A percentile compares a stretch with the other conserved stretches of the same genome.
These are phyloP conservation scores for Phialophora expanda DNA, from an alignment of 2,329 filamentous ascomycete species.

Conservation along the genomic window DNA sequence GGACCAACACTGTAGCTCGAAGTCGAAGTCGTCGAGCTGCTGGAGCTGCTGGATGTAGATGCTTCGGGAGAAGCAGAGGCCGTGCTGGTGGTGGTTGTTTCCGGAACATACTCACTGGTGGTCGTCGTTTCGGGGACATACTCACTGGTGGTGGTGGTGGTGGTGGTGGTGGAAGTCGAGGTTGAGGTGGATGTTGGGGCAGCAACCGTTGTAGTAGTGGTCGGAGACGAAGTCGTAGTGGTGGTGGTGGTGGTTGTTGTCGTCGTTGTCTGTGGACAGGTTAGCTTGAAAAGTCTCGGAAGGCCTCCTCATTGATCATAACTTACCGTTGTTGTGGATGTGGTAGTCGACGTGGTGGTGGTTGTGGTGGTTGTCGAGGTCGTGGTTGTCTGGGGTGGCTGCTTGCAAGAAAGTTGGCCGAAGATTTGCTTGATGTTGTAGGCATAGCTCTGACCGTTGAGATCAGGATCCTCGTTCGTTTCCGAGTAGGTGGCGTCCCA, in stretches of 20 bases:
- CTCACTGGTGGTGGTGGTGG: neutral
- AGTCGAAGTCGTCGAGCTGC: conserved; percentile 17
- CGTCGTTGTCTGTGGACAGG: conserved; percentile 10
- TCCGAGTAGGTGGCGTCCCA: conserved; percentile 61
- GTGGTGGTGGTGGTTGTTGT: conserved; percentile 11
- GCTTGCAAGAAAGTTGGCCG: conserved; percentile 32
- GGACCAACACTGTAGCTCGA: conserved; percentile 3
- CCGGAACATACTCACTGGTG: neutral
- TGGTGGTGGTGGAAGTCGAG: conserved; percentile 4
- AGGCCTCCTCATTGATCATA: neutral
- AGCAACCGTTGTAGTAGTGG: neutral
- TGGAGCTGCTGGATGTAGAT: neutral
- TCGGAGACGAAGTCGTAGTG: neutral
- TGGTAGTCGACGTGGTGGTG: conserved; percentile 22
- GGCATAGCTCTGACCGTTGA: conserved; percentile 53
- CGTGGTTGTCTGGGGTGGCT: conserved; percentile 24
- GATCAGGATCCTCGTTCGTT: conserved; percentile 46
- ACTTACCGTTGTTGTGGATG: conserved; percentile 20
- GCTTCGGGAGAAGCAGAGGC: conserved; percentile 13
- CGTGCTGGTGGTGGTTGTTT: neutral
- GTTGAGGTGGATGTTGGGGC: neutral
- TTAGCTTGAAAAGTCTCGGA: neutral
- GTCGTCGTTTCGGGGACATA: neutral
- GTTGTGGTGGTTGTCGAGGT: conserved; percentile 29
- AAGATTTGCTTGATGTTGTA: conserved; percentile 57